Evolutionary conservation across 164 flowering plant species (phyloP).

Genomic region (Tetrastigma voinierianum): DNA sequence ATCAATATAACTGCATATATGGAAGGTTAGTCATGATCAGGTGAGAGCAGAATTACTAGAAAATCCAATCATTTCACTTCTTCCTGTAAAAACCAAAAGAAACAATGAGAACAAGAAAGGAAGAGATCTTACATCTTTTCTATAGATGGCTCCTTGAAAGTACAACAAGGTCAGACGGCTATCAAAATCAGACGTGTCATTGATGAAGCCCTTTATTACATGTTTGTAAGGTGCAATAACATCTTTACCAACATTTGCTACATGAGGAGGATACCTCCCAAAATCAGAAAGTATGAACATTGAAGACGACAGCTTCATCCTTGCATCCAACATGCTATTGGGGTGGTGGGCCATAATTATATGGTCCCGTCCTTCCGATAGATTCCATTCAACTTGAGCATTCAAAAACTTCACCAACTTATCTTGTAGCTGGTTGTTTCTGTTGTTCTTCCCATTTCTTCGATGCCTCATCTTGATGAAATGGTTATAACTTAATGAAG

Average conservation of each 20-base stretch:
- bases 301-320: constrained; percentile 80
- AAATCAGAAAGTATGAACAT: constrained; percentile 82
- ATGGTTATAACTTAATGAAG: constrained; percentile 79
- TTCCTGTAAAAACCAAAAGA: background rate
- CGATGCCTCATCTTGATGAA: constrained; percentile 58
- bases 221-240: constrained; percentile 94
- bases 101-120: background rate
- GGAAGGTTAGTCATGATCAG: too few species aligned
- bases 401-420: constrained; percentile 63
- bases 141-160: constrained; percentile 93
- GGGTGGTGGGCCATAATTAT: constrained; percentile 92
- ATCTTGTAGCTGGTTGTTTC: constrained; percentile 57
- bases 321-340: constrained; percentile 80
- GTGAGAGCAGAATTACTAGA: too few species aligned
- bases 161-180: constrained; percentile 75
- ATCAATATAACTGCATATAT: too few species aligned
- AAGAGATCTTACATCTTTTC: constrained; percentile 79
- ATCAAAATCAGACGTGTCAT: constrained; percentile 64
- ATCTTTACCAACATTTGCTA: constrained; percentile 90
- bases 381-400: constrained; percentile 73
- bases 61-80: too few species aligned
- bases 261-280: constrained; percentile 83
- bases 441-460: constrained; percentile 52
- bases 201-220: constrained; percentile 45
- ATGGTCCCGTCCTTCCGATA: constrained; percentile 85